Evolutionary conservation across 2,329 filamentous ascomycete genomes (phyloP).

Genomic region (Pyrenophora seminiperda): DNA sequence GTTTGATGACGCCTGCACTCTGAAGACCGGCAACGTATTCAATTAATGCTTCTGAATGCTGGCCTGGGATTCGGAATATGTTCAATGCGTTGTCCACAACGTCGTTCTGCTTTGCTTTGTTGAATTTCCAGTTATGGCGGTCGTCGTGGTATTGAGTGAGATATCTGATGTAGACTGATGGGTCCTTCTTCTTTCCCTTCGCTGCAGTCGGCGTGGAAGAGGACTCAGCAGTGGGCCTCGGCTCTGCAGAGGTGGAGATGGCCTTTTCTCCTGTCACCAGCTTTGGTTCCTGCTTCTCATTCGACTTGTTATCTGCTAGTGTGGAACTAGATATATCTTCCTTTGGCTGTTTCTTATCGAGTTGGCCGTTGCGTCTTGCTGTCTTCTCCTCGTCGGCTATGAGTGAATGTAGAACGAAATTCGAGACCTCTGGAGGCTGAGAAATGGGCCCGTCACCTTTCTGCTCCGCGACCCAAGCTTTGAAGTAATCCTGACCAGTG

Average conservation of each 20-base stretch:
- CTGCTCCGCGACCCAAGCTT: constrained; percentile 53
- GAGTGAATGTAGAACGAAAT: constrained; percentile 32
- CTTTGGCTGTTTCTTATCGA: constrained; percentile 24
- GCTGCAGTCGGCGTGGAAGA: background rate
- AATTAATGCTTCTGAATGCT: constrained; percentile 71
- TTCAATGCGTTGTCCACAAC: constrained; percentile 84
- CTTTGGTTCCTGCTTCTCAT: constrained; percentile 1
- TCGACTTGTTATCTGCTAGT: constrained; percentile 1
- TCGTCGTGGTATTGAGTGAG: constrained; percentile 75
- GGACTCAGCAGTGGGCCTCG: background rate
- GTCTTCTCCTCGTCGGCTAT: constrained; percentile 21
- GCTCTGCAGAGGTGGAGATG: background rate
- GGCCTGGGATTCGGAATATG: constrained; percentile 69
- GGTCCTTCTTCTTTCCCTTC: constrained; percentile 51
- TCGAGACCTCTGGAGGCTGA: constrained; percentile 30
- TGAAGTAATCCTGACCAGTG: constrained; percentile 58
- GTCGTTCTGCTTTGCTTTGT: constrained; percentile 87
- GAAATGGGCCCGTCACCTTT: constrained; percentile 33
- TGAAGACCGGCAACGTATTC: constrained; percentile 81
- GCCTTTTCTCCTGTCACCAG: constrained; percentile 2
- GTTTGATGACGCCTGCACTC: constrained; percentile 69
- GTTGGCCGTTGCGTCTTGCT: constrained; percentile 19
- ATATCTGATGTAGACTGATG: constrained; percentile 74
- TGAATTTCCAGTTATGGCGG: constrained; percentile 86
- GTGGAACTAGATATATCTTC: constrained; percentile 9